Conservation (phyloP, 768 basidiomycete species). For the Tulasnella sp. region DNA sequence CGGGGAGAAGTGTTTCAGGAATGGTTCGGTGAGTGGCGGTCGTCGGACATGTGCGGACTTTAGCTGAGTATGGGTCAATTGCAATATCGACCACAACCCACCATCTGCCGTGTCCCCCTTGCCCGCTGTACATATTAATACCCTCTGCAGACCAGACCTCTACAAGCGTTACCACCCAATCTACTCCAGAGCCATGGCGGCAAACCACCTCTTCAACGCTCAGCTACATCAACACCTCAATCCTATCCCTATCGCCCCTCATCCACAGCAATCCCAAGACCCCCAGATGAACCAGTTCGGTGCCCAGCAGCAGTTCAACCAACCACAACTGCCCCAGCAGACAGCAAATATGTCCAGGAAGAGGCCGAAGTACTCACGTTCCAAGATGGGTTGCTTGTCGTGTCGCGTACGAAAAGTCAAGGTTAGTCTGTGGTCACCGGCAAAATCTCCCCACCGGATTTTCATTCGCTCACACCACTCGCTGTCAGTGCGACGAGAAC, state of each 20-base stretch:
- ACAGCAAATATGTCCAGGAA: constrained; percentile 26
- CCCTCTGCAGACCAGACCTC: not conserved
- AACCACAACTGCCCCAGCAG: not conserved
- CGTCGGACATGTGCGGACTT: too few species aligned
- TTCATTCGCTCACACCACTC: not conserved
- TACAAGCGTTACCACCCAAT: not conserved
- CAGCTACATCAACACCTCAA: constrained; percentile 7
- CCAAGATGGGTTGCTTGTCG: constrained; percentile 89
- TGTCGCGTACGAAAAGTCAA: constrained; percentile 95
- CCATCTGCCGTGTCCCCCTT: not conserved
- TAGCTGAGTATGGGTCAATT: not conserved
- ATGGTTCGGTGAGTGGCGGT: too few species aligned
- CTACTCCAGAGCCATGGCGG: constrained; percentile 1
- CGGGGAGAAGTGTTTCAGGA: too few species aligned
- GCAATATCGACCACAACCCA: not conserved
- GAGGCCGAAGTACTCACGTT: constrained; percentile 86
- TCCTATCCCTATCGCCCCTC: constrained; percentile 10
- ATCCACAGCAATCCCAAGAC: not conserved
- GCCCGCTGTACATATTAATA: not conserved
- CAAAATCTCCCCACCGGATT: not conserved
- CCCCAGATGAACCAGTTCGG: not conserved
- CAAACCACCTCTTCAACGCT: not conserved
- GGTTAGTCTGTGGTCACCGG: constrained; percentile 32
- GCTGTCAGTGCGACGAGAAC: constrained; percentile 70
- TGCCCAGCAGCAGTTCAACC: not conserved